Base-by-base conservation (phyloP, 2,329 filamentous ascomycete species). In the Xylaria sp. region DNA sequence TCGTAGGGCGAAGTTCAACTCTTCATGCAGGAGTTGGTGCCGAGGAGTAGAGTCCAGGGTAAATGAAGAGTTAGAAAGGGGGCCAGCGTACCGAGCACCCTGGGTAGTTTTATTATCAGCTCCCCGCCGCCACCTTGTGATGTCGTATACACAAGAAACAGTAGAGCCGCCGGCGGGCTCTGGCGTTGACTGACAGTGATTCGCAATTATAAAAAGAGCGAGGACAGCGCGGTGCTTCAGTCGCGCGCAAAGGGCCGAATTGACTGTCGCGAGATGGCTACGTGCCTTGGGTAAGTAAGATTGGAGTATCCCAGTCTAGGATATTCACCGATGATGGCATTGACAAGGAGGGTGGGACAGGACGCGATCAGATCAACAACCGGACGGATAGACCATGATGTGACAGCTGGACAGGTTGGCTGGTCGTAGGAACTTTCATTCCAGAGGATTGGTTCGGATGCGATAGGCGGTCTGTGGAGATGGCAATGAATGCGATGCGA, bases 401-500 rank as follows among this genome's bases (percentile, higher is more conserved):
- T 66, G 61, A 67, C 57, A 51, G 61, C 43, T 63, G 55, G 56
- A 37, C 37, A 45, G 56, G 52, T 31, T 49, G 63, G 62, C 55
- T 31, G 60, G 59, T 25, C 53, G 65, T 63, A 60, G 60, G 58
- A 64, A 33, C 56, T 46, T 49, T 63, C 59, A 58, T 58, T 66
- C 63, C 64, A 66, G 65, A 55, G 65, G 60, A 67, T 67, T 67
- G 65, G 65, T 66, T 67, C 63, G 63, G 65, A 57, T 63, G 57
- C 35, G 57, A 61, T 57, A 60, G 63, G 57, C 60, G 60, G 65
- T 60, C 63, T 64, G 60, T 66, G 60, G 65, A 63, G 60, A 61
- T n/a, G 52, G 49, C 52, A 53, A 65, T 57, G 60, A 47, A 52
- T 50, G 51, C 51, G 56, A 59, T 60, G 46, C 61, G 58, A 57